These are phyloP conservation scores for Guyanaporus albipodus DNA, from an alignment of 768 basidiomycete genomes.

Conservation along the genomic window DNA sequence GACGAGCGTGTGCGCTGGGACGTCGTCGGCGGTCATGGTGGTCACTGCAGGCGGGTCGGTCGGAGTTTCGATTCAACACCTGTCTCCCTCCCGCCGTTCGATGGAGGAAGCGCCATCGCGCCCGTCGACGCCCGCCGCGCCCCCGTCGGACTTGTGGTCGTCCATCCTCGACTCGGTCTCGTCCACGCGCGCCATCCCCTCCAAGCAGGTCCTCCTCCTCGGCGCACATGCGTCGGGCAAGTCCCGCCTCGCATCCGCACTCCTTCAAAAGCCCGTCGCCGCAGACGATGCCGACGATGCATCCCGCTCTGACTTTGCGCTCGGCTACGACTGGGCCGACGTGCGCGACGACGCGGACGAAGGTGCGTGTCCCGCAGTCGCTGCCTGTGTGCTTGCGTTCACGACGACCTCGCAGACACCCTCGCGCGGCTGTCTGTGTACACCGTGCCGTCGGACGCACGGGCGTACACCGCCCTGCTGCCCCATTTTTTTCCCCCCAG, in stretches of 20 bases:
- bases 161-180: conserved; percentile 89
- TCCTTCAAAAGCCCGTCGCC: conserved; percentile 61
- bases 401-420: conserved; percentile 59
- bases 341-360: conserved; percentile 91
- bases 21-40: conserved; percentile 40
- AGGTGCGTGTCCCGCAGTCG: conserved; percentile 56
- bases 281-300: conserved; percentile 56
- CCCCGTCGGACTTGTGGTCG: conserved; percentile 85
- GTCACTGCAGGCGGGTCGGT: no score
- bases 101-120: conserved; percentile 46
- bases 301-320: conserved; percentile 67
- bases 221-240: conserved; percentile 80
- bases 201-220: conserved; percentile 83
- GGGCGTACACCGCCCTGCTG: conserved; percentile 64
- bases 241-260: conserved; percentile 64
- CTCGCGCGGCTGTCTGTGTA: conserved; percentile 87
- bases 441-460: conserved; percentile 80
- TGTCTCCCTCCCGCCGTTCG: no score
- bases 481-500: conserved; percentile 78
- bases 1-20: conserved; percentile 64
- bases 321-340: conserved; percentile 92
- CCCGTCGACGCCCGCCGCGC: conserved; percentile 66
- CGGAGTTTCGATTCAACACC: conserved; percentile 35
- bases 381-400: not conserved
- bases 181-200: conserved; percentile 72